A percentile compares a stretch with the other conserved stretches of the same genome.
phyloP scores from a whole-genome alignment of 345 rosid genomes.

The Triadica sebifera region DNA sequence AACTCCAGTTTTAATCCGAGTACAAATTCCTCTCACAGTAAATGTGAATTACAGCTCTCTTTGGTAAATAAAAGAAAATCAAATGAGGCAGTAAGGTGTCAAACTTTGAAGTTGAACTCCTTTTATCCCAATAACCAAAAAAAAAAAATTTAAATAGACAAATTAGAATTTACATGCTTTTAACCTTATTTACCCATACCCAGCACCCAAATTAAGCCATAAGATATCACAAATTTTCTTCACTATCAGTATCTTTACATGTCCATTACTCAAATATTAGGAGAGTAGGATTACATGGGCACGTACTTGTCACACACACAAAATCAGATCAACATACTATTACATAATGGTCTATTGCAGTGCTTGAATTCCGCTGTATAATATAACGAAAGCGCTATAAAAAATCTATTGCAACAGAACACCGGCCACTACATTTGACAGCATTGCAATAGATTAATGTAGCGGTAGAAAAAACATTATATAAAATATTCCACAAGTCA shows the following conservation, averaged over 20 bases:
- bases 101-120: background rate
- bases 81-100: background rate
- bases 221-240: background rate
- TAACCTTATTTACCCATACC: background rate
- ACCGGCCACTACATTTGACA: no score
- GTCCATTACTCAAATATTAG: no score
- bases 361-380: no score
- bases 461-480: no score
- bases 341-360: no score
- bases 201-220: background rate
- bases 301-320: background rate
- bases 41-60: background rate
- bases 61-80: background rate
- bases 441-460: no score
- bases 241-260: background rate
- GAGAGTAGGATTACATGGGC: background rate
- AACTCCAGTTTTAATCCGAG: background rate
- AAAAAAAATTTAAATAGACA: background rate
- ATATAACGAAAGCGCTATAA: no score
- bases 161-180: background rate
- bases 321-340: background rate
- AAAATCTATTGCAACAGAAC: no score
- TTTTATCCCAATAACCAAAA: background rate
- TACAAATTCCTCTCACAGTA: background rate
- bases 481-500: no score